Evolutionary conservation across 345 rosid species (phyloP).

Genomic region (Salix caprea): DNA sequence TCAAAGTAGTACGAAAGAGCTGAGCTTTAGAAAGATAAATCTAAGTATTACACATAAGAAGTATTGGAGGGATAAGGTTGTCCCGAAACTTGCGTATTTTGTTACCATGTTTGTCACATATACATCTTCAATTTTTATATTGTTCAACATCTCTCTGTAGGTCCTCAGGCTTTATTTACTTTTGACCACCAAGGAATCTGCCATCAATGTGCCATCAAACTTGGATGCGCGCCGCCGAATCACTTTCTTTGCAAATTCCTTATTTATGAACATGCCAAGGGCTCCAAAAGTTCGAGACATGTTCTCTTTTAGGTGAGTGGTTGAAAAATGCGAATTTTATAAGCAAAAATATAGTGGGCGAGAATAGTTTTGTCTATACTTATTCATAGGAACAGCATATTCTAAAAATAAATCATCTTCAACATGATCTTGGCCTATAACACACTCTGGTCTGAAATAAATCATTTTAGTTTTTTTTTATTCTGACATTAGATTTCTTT

Average conservation of each 20-base stretch:
- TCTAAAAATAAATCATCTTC: background rate
- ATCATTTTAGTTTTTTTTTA: background rate
- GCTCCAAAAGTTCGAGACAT: slow-evolving; percentile 88
- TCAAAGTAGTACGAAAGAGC: slow-evolving; percentile 44
- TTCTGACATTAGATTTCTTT: slow-evolving; percentile 3
- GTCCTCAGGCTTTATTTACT: slow-evolving; percentile 74
- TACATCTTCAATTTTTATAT: slow-evolving; percentile 10
- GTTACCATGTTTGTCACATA: background rate
- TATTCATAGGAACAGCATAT: background rate
- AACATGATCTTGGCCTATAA: background rate
- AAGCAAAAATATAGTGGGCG: background rate
- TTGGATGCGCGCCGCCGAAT: slow-evolving; percentile 98
- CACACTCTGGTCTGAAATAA: background rate
- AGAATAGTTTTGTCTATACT: background rate
- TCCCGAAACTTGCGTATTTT: background rate
- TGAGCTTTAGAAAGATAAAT: slow-evolving; percentile 72
- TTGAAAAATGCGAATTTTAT: slow-evolving; percentile 1
- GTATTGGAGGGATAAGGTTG: slow-evolving; percentile 76
- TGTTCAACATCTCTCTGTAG: slow-evolving; percentile 31
- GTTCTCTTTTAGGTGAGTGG: slow-evolving; percentile 79
- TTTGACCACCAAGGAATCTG: slow-evolving; percentile 90
- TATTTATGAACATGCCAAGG: slow-evolving; percentile 87
- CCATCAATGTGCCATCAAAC: slow-evolving; percentile 85
- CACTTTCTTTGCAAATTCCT: slow-evolving; percentile 95
- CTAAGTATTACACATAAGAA: slow-evolving; percentile 12